Evolutionary conservation across 2,329 filamentous ascomycete genomes (phyloP).

Genomic region (Coniochaeta ligniaria): DNA sequence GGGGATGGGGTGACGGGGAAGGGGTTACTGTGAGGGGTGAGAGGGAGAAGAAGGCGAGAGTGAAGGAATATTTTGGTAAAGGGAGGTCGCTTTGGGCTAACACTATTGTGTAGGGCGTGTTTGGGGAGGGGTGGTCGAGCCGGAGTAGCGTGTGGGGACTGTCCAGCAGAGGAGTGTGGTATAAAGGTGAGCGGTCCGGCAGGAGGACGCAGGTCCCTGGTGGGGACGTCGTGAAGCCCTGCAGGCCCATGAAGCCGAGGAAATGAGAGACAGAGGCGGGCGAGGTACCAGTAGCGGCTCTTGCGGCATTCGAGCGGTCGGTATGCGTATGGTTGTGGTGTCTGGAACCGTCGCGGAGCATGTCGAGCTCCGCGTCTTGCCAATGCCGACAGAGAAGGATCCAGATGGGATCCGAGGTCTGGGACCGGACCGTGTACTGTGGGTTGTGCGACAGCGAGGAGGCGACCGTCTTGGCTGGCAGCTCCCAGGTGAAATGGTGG

Average conservation of each 20-base stretch:
- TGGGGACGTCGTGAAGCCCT: conserved; percentile 58
- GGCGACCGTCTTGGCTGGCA: conserved; percentile 37
- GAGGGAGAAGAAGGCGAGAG: conserved; percentile 73
- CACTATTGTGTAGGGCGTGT: conserved; percentile 47
- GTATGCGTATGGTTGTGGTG: too few relatives aligned
- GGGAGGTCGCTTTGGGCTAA: conserved; percentile 64
- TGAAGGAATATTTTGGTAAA: conserved; percentile 71
- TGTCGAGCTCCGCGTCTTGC: conserved; percentile 55
- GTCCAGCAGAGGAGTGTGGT: conserved; percentile 83
- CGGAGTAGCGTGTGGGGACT: conserved; percentile 85
- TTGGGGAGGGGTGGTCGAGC: conserved; percentile 44
- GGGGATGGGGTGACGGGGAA: conserved; percentile 52
- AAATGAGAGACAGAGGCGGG: conserved; percentile 41
- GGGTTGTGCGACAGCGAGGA: conserved; percentile 54
- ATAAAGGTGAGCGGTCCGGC: conserved; percentile 57
- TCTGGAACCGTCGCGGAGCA: conserved; percentile 35
- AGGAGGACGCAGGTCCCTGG: conserved; percentile 65
- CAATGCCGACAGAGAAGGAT: conserved; percentile 84
- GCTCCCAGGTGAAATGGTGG: conserved; percentile 80
- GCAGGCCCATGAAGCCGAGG: conserved; percentile 81
- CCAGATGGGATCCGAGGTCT: conserved; percentile 62
- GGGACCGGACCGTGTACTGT: conserved; percentile 63
- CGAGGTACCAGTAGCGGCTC: conserved; percentile 10
- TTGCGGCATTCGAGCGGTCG: neutral
- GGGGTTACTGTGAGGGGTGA: conserved; percentile 51